Conservation (phyloP, 495 filamentous ascomycete species). For the Cercophora scortea region DNA sequence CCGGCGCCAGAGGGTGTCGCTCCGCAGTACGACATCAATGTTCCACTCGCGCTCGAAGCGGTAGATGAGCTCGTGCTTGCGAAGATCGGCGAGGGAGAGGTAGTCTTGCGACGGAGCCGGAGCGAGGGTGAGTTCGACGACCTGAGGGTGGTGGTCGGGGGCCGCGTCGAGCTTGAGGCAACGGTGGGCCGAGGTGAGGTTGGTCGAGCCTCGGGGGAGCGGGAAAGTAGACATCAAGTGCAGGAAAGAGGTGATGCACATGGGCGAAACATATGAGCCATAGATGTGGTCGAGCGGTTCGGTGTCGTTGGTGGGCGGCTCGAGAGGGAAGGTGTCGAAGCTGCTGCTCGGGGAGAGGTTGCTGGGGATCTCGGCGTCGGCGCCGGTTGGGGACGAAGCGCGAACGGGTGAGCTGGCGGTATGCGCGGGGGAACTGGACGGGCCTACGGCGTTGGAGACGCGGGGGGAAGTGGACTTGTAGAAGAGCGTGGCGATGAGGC, state of each 20-base stretch:
- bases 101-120: conserved; percentile 60
- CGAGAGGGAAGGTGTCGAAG: conserved; percentile 62
- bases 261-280: conserved; percentile 66
- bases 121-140: conserved; percentile 64
- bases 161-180: conserved; percentile 52
- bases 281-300: conserved; percentile 71
- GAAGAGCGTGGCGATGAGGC: conserved; percentile 59
- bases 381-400: conserved; percentile 10
- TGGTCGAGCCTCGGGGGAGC: conserved; percentile 43
- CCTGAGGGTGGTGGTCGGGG: conserved; percentile 45
- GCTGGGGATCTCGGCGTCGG: conserved; percentile 37
- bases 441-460: conserved; percentile 21
- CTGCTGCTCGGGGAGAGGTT: conserved; percentile 57
- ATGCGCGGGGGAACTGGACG: conserved; percentile 20
- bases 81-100: conserved; percentile 57
- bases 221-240: conserved; percentile 66
- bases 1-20: conserved; percentile 61
- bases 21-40: conserved; percentile 69
- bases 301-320: conserved; percentile 53
- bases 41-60: conserved; percentile 82
- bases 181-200: conserved; percentile 58
- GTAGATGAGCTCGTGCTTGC: conserved; percentile 73
- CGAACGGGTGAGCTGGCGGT: conserved; percentile 12
- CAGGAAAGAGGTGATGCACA: conserved; percentile 77
- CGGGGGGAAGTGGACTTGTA: conserved; percentile 47